Evolutionary conservation across 2,329 filamentous ascomycete species (phyloP).

Genomic region (Zasmidium angulare): DNA sequence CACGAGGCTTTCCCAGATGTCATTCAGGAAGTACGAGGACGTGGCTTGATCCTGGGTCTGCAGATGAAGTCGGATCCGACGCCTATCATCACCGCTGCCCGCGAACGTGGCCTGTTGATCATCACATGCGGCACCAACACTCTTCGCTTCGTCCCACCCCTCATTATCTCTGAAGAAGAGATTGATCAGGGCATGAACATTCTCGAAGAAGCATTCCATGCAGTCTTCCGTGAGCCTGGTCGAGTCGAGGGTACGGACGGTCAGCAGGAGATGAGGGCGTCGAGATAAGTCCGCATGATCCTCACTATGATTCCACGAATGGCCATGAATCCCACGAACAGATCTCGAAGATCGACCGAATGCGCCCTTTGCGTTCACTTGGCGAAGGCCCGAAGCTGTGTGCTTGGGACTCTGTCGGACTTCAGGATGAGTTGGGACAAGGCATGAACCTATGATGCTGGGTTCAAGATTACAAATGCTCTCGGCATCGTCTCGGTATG

Average conservation of each 20-base stretch:
- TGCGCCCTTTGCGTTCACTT: too few species aligned
- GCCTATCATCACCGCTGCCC: constrained; percentile 76
- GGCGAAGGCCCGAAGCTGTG: too few species aligned
- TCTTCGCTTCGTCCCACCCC: constrained; percentile 82
- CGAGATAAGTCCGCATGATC: neutral
- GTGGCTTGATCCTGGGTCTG: constrained; percentile 80
- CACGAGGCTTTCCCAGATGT: constrained; percentile 66
- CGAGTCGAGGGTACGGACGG: constrained; percentile 41
- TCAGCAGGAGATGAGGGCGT: constrained; percentile 44
- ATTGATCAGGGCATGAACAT: constrained; percentile 76
- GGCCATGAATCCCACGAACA: too few species aligned
- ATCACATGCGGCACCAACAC: constrained; percentile 95
- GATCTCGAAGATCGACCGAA: too few species aligned
- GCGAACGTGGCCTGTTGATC: constrained; percentile 82
- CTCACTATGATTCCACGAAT: too few species aligned
- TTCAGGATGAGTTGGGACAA: too few species aligned
- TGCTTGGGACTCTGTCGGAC: too few species aligned
- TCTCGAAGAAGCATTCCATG: constrained; percentile 65
- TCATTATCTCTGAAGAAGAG: constrained; percentile 77
- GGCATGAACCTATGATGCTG: too few species aligned
- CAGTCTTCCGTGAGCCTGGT: constrained; percentile 48
- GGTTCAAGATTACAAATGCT: too few species aligned
- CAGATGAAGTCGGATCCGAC: constrained; percentile 75
- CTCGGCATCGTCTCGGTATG: too few species aligned
- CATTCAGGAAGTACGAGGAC: constrained; percentile 76